A percentile compares a stretch with the other conserved stretches of the same genome.
phyloP scores from a whole-genome alignment of 202 grass and related monocot species.

The Elaeis oleifera region DNA sequence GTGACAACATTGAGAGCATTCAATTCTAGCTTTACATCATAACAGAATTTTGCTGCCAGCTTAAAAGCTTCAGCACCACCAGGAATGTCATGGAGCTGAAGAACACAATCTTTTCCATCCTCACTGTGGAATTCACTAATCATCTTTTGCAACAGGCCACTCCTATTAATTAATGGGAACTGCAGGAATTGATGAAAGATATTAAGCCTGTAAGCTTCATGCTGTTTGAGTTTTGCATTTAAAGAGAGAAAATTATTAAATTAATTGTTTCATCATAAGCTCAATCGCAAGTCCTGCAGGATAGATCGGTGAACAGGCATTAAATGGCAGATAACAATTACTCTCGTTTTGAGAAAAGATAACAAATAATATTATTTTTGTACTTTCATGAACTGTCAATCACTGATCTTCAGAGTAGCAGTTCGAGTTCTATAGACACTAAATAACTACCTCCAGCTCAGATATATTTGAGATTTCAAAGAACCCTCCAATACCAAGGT shows the following conservation, averaged over 20 bases:
- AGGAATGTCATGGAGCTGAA: constrained; percentile 50
- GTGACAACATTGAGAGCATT: constrained; percentile 51
- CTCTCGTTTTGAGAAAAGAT: neutral
- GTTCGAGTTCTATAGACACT: neutral
- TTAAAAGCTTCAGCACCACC: constrained; percentile 47
- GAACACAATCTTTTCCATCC: constrained; percentile 18
- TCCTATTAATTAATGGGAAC: constrained; percentile 47
- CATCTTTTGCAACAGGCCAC: constrained; percentile 43
- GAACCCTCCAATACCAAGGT: neutral
- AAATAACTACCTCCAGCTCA: neutral
- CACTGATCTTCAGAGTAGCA: neutral
- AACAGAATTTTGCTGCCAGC: constrained; percentile 58
- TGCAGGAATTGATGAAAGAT: constrained; percentile 17
- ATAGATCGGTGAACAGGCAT: constrained; percentile 1
- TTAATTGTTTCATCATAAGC: too few species aligned
- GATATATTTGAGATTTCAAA: neutral
- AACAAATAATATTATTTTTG: neutral
- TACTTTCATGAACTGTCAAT: neutral
- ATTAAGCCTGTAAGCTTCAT: neutral
- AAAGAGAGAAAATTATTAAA: too few species aligned
- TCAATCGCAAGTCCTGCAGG: neutral
- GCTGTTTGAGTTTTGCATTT: too few species aligned
- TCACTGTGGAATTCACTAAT: constrained; percentile 27
- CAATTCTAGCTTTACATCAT: constrained; percentile 52
- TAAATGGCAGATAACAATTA: neutral